A percentile compares a stretch with the other conserved stretches of the same genome.
Evolutionary conservation across 2,329 filamentous ascomycete genomes (phyloP).

Genomic region (Cercospora zeina): DNA sequence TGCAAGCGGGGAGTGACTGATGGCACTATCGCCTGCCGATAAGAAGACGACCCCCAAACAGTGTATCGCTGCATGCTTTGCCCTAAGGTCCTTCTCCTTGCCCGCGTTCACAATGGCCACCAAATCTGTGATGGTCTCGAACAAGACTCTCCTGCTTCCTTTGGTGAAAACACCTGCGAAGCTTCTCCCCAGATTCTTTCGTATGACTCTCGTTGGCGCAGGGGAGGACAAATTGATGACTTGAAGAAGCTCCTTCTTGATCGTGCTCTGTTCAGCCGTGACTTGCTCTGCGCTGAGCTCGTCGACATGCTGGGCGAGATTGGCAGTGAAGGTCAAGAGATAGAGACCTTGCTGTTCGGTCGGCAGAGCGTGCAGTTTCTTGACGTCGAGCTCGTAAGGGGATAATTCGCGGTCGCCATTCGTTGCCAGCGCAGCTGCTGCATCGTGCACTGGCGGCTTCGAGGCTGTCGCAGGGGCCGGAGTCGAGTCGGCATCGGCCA

Average conservation of each 20-base stretch:
- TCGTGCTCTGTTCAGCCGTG: slow-evolving; percentile 81
- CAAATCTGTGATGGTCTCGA: slow-evolving; percentile 91
- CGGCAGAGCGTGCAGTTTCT: slow-evolving; percentile 84
- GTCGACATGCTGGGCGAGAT: slow-evolving; percentile 77
- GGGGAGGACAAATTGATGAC: slow-evolving; percentile 81
- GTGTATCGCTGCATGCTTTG: slow-evolving; percentile 82
- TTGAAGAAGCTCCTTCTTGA: slow-evolving; percentile 94
- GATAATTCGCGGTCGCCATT: slow-evolving; percentile 25
- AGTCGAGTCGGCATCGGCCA: slow-evolving; percentile 27
- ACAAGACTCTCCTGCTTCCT: slow-evolving; percentile 87
- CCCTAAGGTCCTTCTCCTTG: slow-evolving; percentile 77
- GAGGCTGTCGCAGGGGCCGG: slow-evolving; percentile 8
- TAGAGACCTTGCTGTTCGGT: slow-evolving; percentile 95
- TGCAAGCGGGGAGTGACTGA: slow-evolving; percentile 74
- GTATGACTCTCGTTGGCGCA: slow-evolving; percentile 80
- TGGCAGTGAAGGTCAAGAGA: slow-evolving; percentile 82
- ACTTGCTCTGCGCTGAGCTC: slow-evolving; percentile 74
- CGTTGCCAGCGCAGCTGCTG: slow-evolving; percentile 17
- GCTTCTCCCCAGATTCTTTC: slow-evolving; percentile 83
- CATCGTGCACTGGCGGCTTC: slow-evolving; percentile 2
- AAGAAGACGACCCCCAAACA: slow-evolving; percentile 88
- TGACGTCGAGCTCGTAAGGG: slow-evolving; percentile 70
- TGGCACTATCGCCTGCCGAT: slow-evolving; percentile 89
- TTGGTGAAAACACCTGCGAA: slow-evolving; percentile 79
- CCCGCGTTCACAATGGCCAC: slow-evolving; percentile 69